Conservation (phyloP, 192 early-diverging fungal species). For the Gryganskiella cystojenkinii region DNA sequence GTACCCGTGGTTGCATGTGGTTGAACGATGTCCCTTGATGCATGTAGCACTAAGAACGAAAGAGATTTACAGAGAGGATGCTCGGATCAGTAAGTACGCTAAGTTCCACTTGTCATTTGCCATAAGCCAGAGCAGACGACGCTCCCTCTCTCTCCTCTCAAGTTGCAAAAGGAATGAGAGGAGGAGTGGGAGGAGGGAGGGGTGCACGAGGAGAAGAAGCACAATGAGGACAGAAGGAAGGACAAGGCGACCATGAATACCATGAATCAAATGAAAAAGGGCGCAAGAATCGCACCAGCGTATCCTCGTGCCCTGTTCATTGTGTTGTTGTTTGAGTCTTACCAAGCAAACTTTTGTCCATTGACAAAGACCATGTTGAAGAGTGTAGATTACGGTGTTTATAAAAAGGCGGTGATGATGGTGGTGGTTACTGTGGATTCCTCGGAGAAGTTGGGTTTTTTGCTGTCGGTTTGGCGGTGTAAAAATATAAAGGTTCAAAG, state of each 20-base stretch:
- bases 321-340: slow-evolving; percentile 16
- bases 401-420: not conserved
- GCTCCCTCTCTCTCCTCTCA: too few relatives aligned
- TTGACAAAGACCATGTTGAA: slow-evolving; percentile 47
- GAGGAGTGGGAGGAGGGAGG: too few relatives aligned
- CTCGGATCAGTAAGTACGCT: not conserved
- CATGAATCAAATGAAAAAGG: slow-evolving; percentile 3
- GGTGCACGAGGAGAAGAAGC: not conserved
- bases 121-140: too few relatives aligned
- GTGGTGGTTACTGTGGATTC: not conserved
- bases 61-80: not conserved
- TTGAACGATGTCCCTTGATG: slow-evolving; percentile 68
- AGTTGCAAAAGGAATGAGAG: too few relatives aligned
- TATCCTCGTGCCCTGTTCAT: too few relatives aligned
- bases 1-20: slow-evolving; percentile 62
- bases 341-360: slow-evolving; percentile 59
- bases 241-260: not conserved
- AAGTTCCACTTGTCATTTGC: too few relatives aligned
- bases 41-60: slow-evolving; percentile 54
- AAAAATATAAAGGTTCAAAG: too few relatives aligned
- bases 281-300: not conserved
- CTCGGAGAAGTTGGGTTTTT: not conserved
- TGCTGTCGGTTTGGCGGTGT: not conserved
- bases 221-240: not conserved
- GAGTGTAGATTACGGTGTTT: too few relatives aligned